A percentile compares a stretch with the other conserved stretches of the same genome.
phyloP scores from a whole-genome alignment of 768 basidiomycete species.

The Mycena rosella region DNA sequence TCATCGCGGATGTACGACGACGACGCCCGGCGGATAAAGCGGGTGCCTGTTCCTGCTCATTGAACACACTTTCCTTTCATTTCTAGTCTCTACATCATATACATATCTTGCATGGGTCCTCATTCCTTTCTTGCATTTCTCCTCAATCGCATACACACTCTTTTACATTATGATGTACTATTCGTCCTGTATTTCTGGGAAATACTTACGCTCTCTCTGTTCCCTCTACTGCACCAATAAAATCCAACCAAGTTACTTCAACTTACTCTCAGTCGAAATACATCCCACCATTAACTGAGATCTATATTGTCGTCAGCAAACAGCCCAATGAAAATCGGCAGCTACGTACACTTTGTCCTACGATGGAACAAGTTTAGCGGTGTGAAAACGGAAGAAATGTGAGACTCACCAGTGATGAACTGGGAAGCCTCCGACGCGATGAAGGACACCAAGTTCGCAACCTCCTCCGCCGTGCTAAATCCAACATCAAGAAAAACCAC shows the following conservation, averaged over 20 bases:
- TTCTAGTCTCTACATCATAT: not conserved
- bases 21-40: slow-evolving; percentile 15
- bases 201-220: not conserved
- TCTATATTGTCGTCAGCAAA: not conserved
- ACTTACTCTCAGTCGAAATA: slow-evolving; percentile 10
- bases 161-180: not conserved
- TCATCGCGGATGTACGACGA: slow-evolving; percentile 18
- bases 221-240: not conserved
- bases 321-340: too few species aligned
- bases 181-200: slow-evolving; percentile 25
- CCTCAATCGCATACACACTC: slow-evolving; percentile 7
- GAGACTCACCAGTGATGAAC: slow-evolving; percentile 34
- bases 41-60: slow-evolving; percentile 30
- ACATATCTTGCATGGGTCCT: slow-evolving; percentile 9
- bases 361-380: not conserved
- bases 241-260: not conserved
- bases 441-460: slow-evolving; percentile 46
- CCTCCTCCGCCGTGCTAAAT: slow-evolving; percentile 15
- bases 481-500: too few species aligned
- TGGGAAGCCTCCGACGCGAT: slow-evolving; percentile 46
- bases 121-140: slow-evolving; percentile 22
- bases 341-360: not conserved
- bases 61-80: not conserved
- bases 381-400: not conserved
- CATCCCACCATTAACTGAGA: slow-evolving; percentile 4